These are phyloP conservation scores for Penicillium macrosclerotiorum DNA, from an alignment of 495 filamentous ascomycete species.

Conservation along the genomic window DNA sequence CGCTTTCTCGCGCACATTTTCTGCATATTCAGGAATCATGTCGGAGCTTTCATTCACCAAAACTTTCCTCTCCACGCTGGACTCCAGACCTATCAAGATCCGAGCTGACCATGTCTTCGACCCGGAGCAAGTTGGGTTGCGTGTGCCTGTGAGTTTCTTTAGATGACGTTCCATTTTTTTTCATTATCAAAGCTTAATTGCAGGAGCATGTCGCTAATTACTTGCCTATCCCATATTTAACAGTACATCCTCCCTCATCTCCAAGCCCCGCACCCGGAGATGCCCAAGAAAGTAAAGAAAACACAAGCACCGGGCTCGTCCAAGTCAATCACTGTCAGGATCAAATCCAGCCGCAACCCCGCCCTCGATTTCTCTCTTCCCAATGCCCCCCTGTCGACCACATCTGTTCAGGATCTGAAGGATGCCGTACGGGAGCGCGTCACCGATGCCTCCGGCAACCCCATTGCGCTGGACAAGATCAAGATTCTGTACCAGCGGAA, in stretches of 20 bases:
- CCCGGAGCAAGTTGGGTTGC: constrained; percentile 66
- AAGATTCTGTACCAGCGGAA: constrained; percentile 82
- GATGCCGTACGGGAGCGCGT: constrained; percentile 52
- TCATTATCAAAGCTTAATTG: background rate
- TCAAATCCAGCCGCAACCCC: constrained; percentile 76
- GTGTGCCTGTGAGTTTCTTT: constrained; percentile 60
- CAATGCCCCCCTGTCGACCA: constrained; percentile 56
- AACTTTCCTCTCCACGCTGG: constrained; percentile 74
- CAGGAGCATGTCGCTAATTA: too few species aligned
- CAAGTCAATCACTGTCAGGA: constrained; percentile 53
- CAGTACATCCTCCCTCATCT: constrained; percentile 48
- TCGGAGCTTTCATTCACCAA: constrained; percentile 84
- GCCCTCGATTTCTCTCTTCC: constrained; percentile 60
- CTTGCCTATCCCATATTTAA: constrained; percentile 10
- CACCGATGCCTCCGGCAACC: constrained; percentile 32
- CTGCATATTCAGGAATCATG: constrained; percentile 47
- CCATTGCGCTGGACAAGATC: constrained; percentile 61
- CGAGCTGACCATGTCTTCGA: constrained; percentile 83
- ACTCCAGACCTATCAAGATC: constrained; percentile 73
- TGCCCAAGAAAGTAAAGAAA: constrained; percentile 47
- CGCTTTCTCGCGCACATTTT: background rate
- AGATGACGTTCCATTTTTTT: background rate
- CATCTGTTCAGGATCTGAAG: constrained; percentile 73
- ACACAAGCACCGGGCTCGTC: constrained; percentile 44
- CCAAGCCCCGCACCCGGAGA: constrained; percentile 45